phyloP scores from a whole-genome alignment of 2,329 filamentous ascomycete genomes.

The Emergomyces pasteurianus region DNA sequence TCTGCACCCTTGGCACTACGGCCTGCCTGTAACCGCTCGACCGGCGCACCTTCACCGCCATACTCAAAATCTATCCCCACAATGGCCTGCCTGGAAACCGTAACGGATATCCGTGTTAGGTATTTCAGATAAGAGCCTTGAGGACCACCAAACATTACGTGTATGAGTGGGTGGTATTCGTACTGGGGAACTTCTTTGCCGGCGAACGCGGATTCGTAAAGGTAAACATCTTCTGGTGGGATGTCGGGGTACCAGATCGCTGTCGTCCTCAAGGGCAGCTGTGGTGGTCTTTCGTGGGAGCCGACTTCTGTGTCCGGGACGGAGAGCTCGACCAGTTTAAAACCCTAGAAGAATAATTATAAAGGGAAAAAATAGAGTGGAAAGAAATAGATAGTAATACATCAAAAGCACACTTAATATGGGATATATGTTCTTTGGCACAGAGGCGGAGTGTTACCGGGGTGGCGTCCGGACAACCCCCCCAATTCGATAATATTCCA shows the following conservation, averaged over 20 bases:
- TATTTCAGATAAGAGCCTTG: conserved; percentile 10
- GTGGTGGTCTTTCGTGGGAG: conserved; percentile 4
- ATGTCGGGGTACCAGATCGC: conserved; percentile 14
- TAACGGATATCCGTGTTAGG: conserved; percentile 13
- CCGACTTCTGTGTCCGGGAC: conserved; percentile 10
- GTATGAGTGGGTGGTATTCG: conserved; percentile 11
- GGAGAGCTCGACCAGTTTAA: conserved; percentile 13
- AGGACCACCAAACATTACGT: conserved; percentile 13
- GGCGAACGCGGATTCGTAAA: conserved; percentile 9
- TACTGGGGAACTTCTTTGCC: conserved; percentile 3
- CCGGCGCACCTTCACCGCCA: conserved; percentile 3
- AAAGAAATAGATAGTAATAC: conserved; percentile 5
- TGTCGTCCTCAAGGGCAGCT: conserved; percentile 9
- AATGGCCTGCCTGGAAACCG: conserved; percentile 6
- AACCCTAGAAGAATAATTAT: conserved; percentile 7
- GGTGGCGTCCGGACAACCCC: conserved; percentile 7
- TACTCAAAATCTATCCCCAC: conserved; percentile 13
- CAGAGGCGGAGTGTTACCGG: conserved; percentile 12
- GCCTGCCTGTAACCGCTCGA: conserved; percentile 5
- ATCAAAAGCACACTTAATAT: conserved; percentile 12
- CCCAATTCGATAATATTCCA: conserved; percentile 11
- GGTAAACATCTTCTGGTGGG: conserved; percentile 6
- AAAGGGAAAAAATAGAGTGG: neutral
- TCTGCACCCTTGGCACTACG: conserved; percentile 4
- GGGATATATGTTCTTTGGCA: conserved; percentile 10